Conservation (phyloP, 1,284 basidiomycete genomes). For the Phellinidium pouzarii region DNA sequence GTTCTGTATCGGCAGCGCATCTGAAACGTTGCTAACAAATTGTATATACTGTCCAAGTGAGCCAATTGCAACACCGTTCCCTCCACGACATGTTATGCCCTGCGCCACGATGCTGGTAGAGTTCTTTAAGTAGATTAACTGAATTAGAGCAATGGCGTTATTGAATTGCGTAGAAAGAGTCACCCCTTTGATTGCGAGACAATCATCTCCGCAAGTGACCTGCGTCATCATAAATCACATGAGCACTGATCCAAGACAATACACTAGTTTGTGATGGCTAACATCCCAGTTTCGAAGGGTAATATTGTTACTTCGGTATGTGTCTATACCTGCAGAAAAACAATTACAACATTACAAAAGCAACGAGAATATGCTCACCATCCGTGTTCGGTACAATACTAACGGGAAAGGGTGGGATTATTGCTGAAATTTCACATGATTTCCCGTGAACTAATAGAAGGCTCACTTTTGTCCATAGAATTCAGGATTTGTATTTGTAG, state of each 20-base stretch:
- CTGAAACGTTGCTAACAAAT: constrained; percentile 9
- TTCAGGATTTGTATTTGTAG: constrained; percentile 48
- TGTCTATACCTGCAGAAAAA: constrained; percentile 43
- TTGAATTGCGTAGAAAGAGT: neutral
- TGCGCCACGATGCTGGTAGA: constrained; percentile 24
- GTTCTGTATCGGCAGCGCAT: constrained; percentile 24
- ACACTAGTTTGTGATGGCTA: constrained; percentile 17
- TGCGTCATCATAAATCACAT: constrained; percentile 12
- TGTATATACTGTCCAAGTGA: constrained; percentile 23
- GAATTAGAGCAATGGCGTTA: neutral
- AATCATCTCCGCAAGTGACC: constrained; percentile 40
- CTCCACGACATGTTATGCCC: constrained; percentile 27
- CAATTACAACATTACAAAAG: constrained; percentile 1
- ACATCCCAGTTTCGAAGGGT: constrained; percentile 49
- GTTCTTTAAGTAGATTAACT: constrained; percentile 19
- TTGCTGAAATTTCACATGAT: too few relatives aligned
- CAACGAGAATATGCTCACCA: constrained; percentile 30
- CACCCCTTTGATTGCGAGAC: constrained; percentile 27
- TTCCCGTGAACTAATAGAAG: too few relatives aligned
- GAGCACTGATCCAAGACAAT: neutral
- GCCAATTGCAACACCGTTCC: constrained; percentile 30
- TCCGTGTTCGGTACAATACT: constrained; percentile 63
- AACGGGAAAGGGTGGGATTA: too few relatives aligned
- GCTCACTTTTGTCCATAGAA: constrained; percentile 46
- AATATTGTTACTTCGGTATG: constrained; percentile 49